Base-by-base conservation (phyloP, 1,284 basidiomycete genomes). In the Entoloma clypeatum region DNA sequence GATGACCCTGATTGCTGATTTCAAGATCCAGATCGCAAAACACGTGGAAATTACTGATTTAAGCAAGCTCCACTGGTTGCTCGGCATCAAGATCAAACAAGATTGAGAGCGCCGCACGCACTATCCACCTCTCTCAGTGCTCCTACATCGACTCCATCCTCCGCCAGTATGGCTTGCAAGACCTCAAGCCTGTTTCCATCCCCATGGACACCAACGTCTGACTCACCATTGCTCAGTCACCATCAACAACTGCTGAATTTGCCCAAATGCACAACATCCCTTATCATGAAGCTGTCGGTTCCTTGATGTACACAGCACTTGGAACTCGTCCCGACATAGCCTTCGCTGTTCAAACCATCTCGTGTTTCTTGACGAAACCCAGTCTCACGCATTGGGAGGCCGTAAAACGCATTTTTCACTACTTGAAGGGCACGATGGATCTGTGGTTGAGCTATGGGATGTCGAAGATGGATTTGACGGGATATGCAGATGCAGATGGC, bases 321-420 rank as follows among this genome's bases (percentile, higher is more conserved):
- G 53, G 50, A 0, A 66, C 62, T 0, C 33, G 56, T 0, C 64
- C 60, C 0, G 58, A 67, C 30, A 57, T 66, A 5, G 52, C 57
- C 0, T 67, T 55, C 21, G 45, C 55, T 0, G 44, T 60, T 0
- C 26, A 42, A 2, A 50, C 44, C 0, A 51, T 65, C 1, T 50
- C 57, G 5, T 28, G 37, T 23, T 57, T 58, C 46, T 7, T 47
- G 2, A n/a, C 44, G 5, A 57, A 54, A 10, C 53, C 59, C 13
- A 35, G 45, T 1, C 13, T 23, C n/a, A 27, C 41, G n/a, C 60
- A 60, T 43, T 63, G 54, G 55, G 46, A 52, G 22, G 57, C 53
- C 0, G 41, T 49, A 2, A 55, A 53, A 27, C 38, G 47, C 1
- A 31, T 54, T 10, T 59, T 54, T 10, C 39, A 49, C 0, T 65